Base-by-base conservation (phyloP, 2,329 filamentous ascomycete species). In the Neonectria punicea region DNA sequence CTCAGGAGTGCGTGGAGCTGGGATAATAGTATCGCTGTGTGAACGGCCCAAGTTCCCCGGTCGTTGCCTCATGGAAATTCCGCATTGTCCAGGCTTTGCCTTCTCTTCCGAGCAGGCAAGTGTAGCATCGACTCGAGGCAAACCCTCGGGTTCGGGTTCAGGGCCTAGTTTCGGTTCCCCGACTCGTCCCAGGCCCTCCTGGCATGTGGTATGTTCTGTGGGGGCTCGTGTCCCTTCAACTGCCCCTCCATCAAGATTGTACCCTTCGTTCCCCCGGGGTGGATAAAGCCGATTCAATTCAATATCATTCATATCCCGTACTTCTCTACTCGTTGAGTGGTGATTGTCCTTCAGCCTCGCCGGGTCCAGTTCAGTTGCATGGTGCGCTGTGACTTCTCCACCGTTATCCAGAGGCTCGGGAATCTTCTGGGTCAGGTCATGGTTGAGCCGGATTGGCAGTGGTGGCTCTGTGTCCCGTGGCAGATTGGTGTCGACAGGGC, bases 161-260 rank as follows among this genome's bases (percentile, higher is more conserved):
- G 22, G 3, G 4, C 16, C 32, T n/a, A 16, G 1, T 30, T 16
- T 16, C 8, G 4, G 10, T 3, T 28, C 18, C 25, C n/a, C 22
- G 14, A 50, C n/a, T 47, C 34, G 39, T 28, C 25, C 41, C 58
- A 22, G 30, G 44, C 47, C 41, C 20, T 54, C 3, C n/a, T 54
- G 41, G 30, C 16, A n/a, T 34, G 34, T 32, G 39, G 22, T 18
- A 5, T 54, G 18, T 51, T 34, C 50, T 22, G 32, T 14, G 25
- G 43, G 22, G 18, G 18, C 28, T 62, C 9, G 53, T 16, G 9
- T 20, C 22, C 13, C 14, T 30, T n/a, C 46, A 32, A 11, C 5
- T 30, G 53, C 46, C n/a, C 57, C 28, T 54, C 46, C 59, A 9
- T 62, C 53, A 25, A 57, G 25, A 34, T 50, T 46, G 18, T 32